Evolutionary conservation across 345 rosid genomes (phyloP).

Genomic region (Cardamine occulta): DNA sequence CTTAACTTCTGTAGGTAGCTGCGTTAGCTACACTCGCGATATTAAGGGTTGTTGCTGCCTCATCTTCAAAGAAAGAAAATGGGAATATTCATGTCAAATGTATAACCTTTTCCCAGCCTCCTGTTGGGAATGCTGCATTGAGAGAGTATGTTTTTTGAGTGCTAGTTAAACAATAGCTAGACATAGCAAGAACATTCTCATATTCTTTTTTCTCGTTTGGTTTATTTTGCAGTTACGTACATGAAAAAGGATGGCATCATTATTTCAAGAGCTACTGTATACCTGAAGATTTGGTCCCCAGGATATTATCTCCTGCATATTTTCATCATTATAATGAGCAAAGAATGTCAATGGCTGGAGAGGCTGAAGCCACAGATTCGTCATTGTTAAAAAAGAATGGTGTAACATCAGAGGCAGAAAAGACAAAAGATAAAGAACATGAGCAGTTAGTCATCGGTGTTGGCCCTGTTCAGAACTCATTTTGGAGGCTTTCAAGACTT

Average conservation of each 20-base stretch:
- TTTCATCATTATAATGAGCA: conserved; percentile 91
- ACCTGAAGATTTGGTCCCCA: conserved; percentile 96
- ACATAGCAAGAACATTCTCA: conserved; percentile 8
- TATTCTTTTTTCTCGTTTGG: not conserved
- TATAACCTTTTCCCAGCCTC: conserved; percentile 94
- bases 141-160: conserved; percentile 64
- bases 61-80: conserved; percentile 69
- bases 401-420: conserved; percentile 55
- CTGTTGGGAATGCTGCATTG: conserved; percentile 95
- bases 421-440: conserved; percentile 53
- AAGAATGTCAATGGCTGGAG: conserved; percentile 53
- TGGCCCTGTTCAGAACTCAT: conserved; percentile 91
- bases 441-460: conserved; percentile 89
- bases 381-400: conserved; percentile 46
- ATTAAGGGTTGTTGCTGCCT: conserved; percentile 84
- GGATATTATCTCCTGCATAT: conserved; percentile 93
- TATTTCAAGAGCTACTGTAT: conserved; percentile 95
- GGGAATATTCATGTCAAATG: conserved; percentile 83
- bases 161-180: conserved; percentile 19
- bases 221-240: conserved; percentile 68
- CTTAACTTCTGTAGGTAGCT: conserved; percentile 64
- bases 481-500: conserved; percentile 92
- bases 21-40: conserved; percentile 97
- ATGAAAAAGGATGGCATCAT: conserved; percentile 90
- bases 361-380: conserved; percentile 48